Evolutionary conservation across 148 eudicot species (phyloP).

Genomic region (Rhododendron griersonianum): DNA sequence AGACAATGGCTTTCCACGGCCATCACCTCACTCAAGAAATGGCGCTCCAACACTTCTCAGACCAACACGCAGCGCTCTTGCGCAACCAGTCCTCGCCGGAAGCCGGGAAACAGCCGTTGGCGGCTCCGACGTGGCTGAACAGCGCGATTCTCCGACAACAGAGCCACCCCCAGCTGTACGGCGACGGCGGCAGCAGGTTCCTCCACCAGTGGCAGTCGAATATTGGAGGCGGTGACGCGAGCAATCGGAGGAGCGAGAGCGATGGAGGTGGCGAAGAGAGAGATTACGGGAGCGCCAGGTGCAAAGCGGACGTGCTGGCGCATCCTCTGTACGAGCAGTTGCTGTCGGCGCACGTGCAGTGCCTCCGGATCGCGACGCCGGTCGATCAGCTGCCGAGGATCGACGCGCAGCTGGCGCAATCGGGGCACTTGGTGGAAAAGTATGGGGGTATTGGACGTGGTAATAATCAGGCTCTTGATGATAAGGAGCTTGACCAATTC

Average conservation of each 20-base stretch:
- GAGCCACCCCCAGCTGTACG: not conserved
- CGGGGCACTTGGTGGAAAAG: constrained; percentile 67
- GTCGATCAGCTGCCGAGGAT: constrained; percentile 91
- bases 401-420: constrained; percentile 78
- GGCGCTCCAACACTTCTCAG: constrained; percentile 27
- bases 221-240: constrained; percentile 9
- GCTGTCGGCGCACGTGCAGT: constrained; percentile 77
- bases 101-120: constrained; percentile 2
- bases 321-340: constrained; percentile 88
- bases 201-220: constrained; percentile 32
- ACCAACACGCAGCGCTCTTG: constrained; percentile 15
- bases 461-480: constrained; percentile 34
- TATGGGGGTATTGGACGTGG: constrained; percentile 51
- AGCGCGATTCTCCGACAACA: constrained; percentile 36
- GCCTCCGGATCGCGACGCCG: constrained; percentile 78
- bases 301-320: constrained; percentile 59
- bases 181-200: constrained; percentile 18
- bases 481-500: constrained; percentile 88
- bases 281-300: constrained; percentile 34
- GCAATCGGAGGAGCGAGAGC: not conserved
- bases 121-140: constrained; percentile 48
- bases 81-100: constrained; percentile 14
- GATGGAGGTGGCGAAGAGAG: constrained; percentile 21
- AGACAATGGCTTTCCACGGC: constrained; percentile 30
- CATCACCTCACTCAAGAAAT: constrained; percentile 23